These are phyloP conservation scores for Kodamaea suecica DNA, from an alignment of 1,139 yeast species.

Conservation along the genomic window DNA sequence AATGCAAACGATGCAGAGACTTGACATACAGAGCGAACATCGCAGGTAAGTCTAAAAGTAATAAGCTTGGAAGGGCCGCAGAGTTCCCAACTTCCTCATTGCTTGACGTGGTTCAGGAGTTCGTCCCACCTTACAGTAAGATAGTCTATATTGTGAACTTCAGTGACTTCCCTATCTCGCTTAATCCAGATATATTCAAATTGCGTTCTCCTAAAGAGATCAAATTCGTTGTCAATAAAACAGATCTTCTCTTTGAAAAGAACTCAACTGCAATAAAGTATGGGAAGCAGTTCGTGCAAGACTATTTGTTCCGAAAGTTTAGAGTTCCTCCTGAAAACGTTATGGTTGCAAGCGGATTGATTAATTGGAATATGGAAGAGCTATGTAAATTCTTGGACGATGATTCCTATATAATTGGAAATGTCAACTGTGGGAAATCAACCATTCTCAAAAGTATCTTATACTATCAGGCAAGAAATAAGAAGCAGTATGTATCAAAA, in stretches of 20 bases:
- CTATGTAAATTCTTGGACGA: slow-evolving; percentile 37
- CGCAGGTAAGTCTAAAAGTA: no score
- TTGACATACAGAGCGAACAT: slow-evolving; percentile 47
- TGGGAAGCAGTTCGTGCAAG: slow-evolving; percentile 42
- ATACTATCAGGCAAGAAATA: slow-evolving; percentile 16
- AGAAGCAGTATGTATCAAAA: slow-evolving; percentile 5
- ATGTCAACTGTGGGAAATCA: slow-evolving; percentile 76
- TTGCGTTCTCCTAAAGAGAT: slow-evolving; percentile 35
- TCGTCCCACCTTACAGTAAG: slow-evolving; percentile 46
- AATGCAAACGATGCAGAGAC: slow-evolving; percentile 57
- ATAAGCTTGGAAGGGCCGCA: no score
- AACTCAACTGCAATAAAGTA: slow-evolving; percentile 33
- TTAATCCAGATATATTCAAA: slow-evolving; percentile 39
- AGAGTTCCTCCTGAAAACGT: slow-evolving; percentile 46
- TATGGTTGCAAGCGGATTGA: slow-evolving; percentile 46
- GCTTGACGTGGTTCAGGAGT: slow-evolving; percentile 31
- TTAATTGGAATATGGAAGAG: slow-evolving; percentile 49
- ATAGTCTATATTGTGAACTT: slow-evolving; percentile 63
- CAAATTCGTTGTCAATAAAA: slow-evolving; percentile 54
- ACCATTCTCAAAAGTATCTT: slow-evolving; percentile 54
- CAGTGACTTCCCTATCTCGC: slow-evolving; percentile 66
- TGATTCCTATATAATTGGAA: slow-evolving; percentile 61
- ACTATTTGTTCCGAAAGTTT: slow-evolving; percentile 38
- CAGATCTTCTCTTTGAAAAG: slow-evolving; percentile 49
- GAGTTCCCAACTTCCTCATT: slow-evolving; percentile 38